Conservation (phyloP, 2,329 filamentous ascomycete genomes). For the Colletotrichum chrysophilum region DNA sequence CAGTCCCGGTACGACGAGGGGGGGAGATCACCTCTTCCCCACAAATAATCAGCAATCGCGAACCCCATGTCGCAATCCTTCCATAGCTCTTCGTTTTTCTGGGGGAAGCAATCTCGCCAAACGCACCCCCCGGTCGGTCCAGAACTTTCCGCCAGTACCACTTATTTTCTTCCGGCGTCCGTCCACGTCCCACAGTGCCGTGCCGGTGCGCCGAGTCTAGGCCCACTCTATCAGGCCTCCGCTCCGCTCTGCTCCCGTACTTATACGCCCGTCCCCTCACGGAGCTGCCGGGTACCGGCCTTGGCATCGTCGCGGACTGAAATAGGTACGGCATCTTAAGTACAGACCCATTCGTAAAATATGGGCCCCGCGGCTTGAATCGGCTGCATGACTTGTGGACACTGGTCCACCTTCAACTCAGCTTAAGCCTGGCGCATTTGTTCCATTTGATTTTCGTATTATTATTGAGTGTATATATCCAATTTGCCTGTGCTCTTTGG, state of each 20-base stretch:
- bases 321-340: neutral
- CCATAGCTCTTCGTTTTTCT: neutral
- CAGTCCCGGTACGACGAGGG: neutral
- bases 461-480: neutral
- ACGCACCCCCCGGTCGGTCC: neutral
- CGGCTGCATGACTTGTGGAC: neutral
- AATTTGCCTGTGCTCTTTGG: constrained; percentile 5
- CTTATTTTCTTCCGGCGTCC: neutral
- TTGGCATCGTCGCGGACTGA: neutral
- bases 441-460: neutral
- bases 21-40: neutral
- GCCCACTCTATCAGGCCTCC: neutral
- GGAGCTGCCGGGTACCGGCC: neutral
- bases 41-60: neutral
- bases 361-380: neutral
- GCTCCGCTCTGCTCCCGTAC: neutral
- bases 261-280: neutral
- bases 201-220: neutral
- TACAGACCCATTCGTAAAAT: neutral
- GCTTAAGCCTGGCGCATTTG: neutral
- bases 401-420: neutral
- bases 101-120: neutral
- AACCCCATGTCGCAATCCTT: neutral
- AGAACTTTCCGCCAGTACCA: neutral
- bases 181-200: neutral